Evolutionary conservation across 805 yeast species (phyloP), one percentile per base, ranked within the genome.

Genomic region (Metschnikowia picachoensis): DNA sequence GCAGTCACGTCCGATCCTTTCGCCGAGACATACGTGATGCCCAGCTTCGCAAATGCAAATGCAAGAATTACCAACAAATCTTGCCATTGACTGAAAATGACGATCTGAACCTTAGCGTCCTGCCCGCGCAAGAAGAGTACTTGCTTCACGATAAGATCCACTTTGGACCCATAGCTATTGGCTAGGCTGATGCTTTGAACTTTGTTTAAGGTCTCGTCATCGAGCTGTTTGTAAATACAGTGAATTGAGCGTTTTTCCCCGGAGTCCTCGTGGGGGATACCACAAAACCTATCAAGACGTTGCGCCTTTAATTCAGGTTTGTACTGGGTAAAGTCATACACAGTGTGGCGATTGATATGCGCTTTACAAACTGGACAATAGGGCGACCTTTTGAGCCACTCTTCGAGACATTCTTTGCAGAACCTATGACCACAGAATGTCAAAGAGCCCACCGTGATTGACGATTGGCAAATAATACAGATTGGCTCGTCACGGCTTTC

Each of bases 371-470:
- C 72, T 0, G 99, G 98, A 64, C 99, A 94, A 2, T 70, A 65
- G 1, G 66, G 60, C 34, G 77, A 77, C 13, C 69, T 70, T 16
- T 64, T 66, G 43, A 85, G 60, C 99, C 99, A 94, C 44, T 74
- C 81, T 15, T 68, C 74, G 32, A 94, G 70, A 62, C 99, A 94
- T 1, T 79, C 86, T 47, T 80, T 78, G 61, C 99, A 94, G 60
- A 85, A 94, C 55, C 82, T 82, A 65, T 94, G 99, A 0, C 98
- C 98, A 73, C 99, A 94, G 9, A 81, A 81, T 0, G 96, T 85
- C 46, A 94, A 69, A 0, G 94, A 77, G 0, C 99, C 99, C 34
- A 81, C 72, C 3, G 78, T 70, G 41, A 90, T 87, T 1, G 77
- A 61, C 4, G 82, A 75, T 16, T 85, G 79, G 61, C 99, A 94